Evolutionary conservation across 1,284 basidiomycete genomes (phyloP).

Genomic region (Tilletia horrida): DNA sequence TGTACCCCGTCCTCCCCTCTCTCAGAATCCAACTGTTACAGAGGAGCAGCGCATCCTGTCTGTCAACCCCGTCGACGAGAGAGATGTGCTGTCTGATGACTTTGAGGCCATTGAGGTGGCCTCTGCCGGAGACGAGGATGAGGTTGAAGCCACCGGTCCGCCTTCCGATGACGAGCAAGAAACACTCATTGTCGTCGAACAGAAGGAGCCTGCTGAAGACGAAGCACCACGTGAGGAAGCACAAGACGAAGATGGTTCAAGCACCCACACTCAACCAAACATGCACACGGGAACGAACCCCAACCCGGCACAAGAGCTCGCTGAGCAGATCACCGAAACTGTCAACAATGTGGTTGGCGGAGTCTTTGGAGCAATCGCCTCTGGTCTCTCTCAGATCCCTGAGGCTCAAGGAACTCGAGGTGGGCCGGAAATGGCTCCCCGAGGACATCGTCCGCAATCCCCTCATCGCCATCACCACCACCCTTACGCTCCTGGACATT

Average conservation of each 20-base stretch:
- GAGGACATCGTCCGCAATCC: background rate
- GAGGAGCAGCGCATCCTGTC: background rate
- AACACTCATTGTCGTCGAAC: background rate
- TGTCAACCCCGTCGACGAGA: background rate
- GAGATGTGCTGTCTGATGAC: background rate
- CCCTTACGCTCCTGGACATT: background rate
- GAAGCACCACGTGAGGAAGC: background rate
- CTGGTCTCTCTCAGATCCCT: background rate
- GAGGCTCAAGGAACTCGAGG: too few species aligned
- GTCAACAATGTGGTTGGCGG: background rate
- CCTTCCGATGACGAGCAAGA: background rate
- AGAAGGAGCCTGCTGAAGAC: background rate
- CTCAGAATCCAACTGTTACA: background rate
- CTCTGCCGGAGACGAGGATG: background rate
- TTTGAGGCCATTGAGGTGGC: slow-evolving; percentile 9
- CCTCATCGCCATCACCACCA: background rate
- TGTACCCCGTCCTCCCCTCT: background rate
- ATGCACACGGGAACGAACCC: background rate
- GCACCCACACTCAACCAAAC: too few species aligned
- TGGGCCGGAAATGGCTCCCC: too few species aligned
- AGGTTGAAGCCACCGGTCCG: background rate
- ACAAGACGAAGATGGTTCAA: too few species aligned
- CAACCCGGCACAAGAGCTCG: background rate
- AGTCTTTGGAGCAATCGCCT: background rate
- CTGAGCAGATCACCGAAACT: background rate